These are phyloP conservation scores for Xylariaceae sp. DNA, from an alignment of 2,329 filamentous ascomycete species.

Conservation along the genomic window DNA sequence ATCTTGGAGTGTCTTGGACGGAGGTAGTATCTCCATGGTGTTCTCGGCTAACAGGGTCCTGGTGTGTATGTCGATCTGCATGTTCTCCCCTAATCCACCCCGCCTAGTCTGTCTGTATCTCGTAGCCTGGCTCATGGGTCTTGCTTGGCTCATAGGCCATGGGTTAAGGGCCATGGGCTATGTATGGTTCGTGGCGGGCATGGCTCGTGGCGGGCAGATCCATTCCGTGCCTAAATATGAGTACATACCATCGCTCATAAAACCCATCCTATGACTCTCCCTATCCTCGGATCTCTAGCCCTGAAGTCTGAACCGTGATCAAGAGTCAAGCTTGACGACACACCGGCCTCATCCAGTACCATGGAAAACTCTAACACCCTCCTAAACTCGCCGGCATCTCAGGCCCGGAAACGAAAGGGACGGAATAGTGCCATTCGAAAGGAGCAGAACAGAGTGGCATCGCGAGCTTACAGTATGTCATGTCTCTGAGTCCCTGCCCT, in stretches of 20 bases:
- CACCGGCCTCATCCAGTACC: not conserved
- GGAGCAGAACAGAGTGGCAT: slow-evolving; percentile 31
- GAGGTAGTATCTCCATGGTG: not conserved
- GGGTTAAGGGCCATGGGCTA: no score
- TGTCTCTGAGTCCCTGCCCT: not conserved
- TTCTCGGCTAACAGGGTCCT: not conserved
- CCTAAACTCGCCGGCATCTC: slow-evolving; percentile 12
- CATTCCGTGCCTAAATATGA: not conserved
- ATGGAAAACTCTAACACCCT: slow-evolving; percentile 22
- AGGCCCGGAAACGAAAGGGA: slow-evolving; percentile 23
- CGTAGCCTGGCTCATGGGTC: not conserved
- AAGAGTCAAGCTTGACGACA: not conserved
- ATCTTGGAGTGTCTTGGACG: not conserved
- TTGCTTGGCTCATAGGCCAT: no score
- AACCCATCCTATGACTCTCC: not conserved
- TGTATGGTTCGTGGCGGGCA: no score
- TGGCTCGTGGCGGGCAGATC: not conserved
- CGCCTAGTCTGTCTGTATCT: not conserved
- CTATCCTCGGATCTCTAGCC: not conserved
- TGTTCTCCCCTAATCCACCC: not conserved
- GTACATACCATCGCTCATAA: not conserved
- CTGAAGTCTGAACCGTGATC: not conserved
- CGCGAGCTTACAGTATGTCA: slow-evolving; percentile 33
- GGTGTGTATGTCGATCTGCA: not conserved
- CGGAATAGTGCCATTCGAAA: slow-evolving; percentile 30